A percentile compares a stretch with the other conserved stretches of the same genome.
These are phyloP conservation scores for Clarireedia paspali DNA, from an alignment of 2,329 filamentous ascomycete genomes.

Conservation along the genomic window DNA sequence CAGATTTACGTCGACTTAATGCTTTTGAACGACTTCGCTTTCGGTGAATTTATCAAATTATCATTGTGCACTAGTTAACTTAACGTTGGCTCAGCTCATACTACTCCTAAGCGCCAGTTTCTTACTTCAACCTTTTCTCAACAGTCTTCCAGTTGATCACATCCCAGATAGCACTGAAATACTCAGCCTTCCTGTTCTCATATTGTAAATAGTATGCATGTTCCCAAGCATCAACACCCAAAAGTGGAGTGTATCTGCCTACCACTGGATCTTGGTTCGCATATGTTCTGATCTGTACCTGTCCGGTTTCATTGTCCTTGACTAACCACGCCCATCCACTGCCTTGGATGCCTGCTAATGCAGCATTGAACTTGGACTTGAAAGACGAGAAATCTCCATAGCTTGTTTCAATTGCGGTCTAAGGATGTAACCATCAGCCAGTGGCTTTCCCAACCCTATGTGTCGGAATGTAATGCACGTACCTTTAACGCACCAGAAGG, in stretches of 20 bases:
- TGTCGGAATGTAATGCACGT: background rate
- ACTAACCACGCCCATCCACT: constrained; percentile 52
- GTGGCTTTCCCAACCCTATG: background rate
- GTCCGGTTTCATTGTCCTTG: constrained; percentile 45
- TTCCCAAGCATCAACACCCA: constrained; percentile 94
- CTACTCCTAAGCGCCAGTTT: background rate
- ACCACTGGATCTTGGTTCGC: constrained; percentile 86
- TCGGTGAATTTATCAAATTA: no score
- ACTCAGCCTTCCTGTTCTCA: constrained; percentile 94
- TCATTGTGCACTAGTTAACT: no score
- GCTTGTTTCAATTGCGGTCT: constrained; percentile 30
- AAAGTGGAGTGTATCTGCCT: constrained; percentile 71
- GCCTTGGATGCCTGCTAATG: constrained; percentile 52
- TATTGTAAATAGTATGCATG: constrained; percentile 95
- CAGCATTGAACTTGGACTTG: constrained; percentile 50
- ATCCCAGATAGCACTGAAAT: constrained; percentile 90
- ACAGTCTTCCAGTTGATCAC: constrained; percentile 94
- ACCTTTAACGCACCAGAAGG: constrained; percentile 42
- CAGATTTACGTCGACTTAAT: no score
- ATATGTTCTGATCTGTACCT: constrained; percentile 58
- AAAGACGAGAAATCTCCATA: constrained; percentile 46
- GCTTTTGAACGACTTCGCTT: no score
- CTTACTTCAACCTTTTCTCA: constrained; percentile 58
- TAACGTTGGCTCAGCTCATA: background rate
- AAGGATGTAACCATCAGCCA: background rate